These are phyloP conservation scores for Backusella luteola DNA, from an alignment of 192 early-diverging fungal species.

Conservation along the genomic window DNA sequence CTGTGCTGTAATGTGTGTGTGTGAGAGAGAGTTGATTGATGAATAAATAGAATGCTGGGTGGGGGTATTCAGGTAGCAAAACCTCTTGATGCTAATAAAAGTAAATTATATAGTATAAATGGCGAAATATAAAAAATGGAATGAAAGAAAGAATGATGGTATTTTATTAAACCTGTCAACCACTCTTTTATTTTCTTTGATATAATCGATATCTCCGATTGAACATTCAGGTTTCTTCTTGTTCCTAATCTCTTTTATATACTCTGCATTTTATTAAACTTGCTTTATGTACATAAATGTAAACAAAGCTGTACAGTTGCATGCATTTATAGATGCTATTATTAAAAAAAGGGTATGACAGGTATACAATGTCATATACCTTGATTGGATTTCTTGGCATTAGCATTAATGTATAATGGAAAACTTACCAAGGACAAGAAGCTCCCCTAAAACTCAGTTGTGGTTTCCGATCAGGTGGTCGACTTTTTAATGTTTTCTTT, in stretches of 20 bases:
- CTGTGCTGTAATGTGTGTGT: too few relatives aligned
- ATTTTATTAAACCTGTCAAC: background rate
- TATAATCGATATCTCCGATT: slow-evolving; percentile 1
- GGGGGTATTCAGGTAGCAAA: background rate
- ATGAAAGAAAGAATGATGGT: background rate
- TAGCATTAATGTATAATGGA: background rate
- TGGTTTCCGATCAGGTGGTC: background rate
- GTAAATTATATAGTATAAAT: background rate
- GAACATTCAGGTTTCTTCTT: background rate
- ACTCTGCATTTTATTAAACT: background rate
- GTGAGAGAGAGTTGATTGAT: background rate
- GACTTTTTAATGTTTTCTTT: background rate
- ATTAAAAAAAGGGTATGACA: background rate
- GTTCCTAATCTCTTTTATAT: background rate
- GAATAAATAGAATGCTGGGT: background rate
- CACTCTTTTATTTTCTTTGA: background rate
- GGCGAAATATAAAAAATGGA: background rate
- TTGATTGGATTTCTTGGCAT: background rate
- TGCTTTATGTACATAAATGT: background rate
- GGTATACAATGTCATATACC: too few relatives aligned
- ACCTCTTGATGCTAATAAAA: background rate
- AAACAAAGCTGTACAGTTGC: background rate
- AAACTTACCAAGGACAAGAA: background rate
- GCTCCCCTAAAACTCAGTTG: background rate
- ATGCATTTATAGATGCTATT: background rate